Conservation (phyloP, 129 eudicot species). For the Scalesia atractyloides region DNA sequence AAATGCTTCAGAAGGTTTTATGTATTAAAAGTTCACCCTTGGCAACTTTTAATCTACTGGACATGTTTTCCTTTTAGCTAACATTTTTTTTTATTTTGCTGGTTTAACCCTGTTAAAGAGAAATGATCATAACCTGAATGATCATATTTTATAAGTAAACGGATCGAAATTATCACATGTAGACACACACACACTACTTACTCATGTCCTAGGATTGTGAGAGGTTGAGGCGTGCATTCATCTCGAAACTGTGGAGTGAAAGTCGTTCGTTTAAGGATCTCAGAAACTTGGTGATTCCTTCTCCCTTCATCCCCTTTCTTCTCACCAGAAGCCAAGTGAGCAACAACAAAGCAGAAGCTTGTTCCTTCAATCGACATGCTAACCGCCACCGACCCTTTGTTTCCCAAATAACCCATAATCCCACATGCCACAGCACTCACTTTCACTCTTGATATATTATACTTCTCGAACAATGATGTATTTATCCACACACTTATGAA, state of each 20-base stretch:
- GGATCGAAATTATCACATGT: not conserved
- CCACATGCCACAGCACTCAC: slow-evolving; percentile 85
- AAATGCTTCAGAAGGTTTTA: not conserved
- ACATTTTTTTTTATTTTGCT: not conserved
- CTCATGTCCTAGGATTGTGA: slow-evolving; percentile 91
- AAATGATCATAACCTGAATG: not conserved
- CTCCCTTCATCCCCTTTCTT: slow-evolving; percentile 85
- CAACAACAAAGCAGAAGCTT: slow-evolving; percentile 79
- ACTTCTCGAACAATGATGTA: slow-evolving; percentile 50
- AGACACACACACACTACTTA: slow-evolving; percentile 42
- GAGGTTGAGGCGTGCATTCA: slow-evolving; percentile 50
- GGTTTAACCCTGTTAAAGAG: not conserved
- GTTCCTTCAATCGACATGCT: slow-evolving; percentile 82
- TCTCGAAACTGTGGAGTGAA: slow-evolving; percentile 57
- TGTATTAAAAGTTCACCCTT: not conserved
- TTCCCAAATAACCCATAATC: slow-evolving; percentile 88
- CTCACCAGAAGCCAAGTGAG: slow-evolving; percentile 94
- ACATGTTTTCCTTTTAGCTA: not conserved
- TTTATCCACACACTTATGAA: slow-evolving; percentile 87
- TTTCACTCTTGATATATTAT: slow-evolving; percentile 59
- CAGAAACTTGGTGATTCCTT: slow-evolving; percentile 81
- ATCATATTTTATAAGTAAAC: not conserved
- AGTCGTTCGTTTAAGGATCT: slow-evolving; percentile 71
- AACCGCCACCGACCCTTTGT: slow-evolving; percentile 89
- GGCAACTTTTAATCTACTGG: not conserved